A percentile compares a stretch with the other conserved stretches of the same genome.
Conservation (phyloP, 805 yeast species). For the Candida morakotiae region DNA sequence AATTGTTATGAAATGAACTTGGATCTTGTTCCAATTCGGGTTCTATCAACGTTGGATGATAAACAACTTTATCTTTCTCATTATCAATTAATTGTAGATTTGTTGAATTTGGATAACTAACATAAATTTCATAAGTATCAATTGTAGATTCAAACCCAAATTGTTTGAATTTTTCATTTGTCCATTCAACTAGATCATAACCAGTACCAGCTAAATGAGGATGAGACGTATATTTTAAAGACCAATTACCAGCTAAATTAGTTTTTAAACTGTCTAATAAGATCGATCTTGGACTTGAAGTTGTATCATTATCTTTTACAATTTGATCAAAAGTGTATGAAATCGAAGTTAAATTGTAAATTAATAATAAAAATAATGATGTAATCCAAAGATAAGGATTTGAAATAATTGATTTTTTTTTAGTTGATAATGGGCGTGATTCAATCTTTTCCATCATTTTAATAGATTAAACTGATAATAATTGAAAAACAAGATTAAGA, state of each 20-base stretch:
- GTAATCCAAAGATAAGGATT: constrained; percentile 1
- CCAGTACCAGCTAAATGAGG: constrained; percentile 48
- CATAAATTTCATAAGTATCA: constrained; percentile 56
- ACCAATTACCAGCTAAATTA: constrained; percentile 42
- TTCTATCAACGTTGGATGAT: constrained; percentile 49
- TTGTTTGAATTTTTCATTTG: constrained; percentile 44
- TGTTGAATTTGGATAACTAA: constrained; percentile 48
- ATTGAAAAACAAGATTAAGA: not conserved
- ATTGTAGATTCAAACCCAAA: constrained; percentile 48
- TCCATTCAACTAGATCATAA: constrained; percentile 43
- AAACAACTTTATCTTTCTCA: constrained; percentile 31
- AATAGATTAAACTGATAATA: not conserved
- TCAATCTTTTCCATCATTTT: constrained; percentile 1
- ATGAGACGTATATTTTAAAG: constrained; percentile 35
- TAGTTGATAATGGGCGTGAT: not conserved
- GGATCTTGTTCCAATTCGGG: constrained; percentile 40
- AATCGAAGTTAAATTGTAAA: not conserved
- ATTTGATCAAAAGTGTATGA: not conserved
- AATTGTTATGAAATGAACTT: constrained; percentile 33
- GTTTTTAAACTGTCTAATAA: constrained; percentile 26
- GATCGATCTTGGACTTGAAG: constrained; percentile 5
- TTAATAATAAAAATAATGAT: not conserved
- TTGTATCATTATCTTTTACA: not conserved
- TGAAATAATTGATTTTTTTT: not conserved
- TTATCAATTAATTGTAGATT: constrained; percentile 28